These are phyloP conservation scores for Aquilaria sinensis DNA, from an alignment of 345 rosid genomes.

Conservation along the genomic window DNA sequence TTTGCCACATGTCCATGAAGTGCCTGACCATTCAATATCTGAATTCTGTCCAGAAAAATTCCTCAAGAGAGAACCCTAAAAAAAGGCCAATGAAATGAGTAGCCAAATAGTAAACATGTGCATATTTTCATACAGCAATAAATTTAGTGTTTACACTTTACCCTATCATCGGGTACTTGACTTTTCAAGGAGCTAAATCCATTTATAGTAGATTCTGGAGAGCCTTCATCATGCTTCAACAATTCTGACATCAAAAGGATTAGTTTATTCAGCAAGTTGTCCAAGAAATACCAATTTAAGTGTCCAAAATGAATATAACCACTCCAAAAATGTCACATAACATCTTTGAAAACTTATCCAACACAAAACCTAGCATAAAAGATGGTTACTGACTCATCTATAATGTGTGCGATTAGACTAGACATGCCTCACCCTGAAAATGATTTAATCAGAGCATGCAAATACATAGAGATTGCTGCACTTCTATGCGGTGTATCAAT, in stretches of 20 bases:
- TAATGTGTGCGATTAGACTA: too few relatives aligned
- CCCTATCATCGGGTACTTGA: conserved; percentile 37
- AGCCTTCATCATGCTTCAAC: conserved; percentile 43
- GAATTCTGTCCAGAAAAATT: conserved; percentile 48
- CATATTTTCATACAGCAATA: conserved; percentile 2
- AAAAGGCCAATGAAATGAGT: conserved; percentile 7
- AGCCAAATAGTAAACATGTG: conserved; percentile 5
- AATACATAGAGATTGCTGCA: too few relatives aligned
- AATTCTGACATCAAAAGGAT: conserved; percentile 39
- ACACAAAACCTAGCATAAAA: too few relatives aligned
- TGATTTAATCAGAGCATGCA: too few relatives aligned
- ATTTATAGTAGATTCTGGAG: conserved; percentile 36
- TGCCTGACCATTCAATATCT: conserved; percentile 85
- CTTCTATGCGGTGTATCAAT: too few relatives aligned
- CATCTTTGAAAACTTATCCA: too few relatives aligned
- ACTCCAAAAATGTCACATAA: too few relatives aligned
- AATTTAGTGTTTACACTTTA: conserved; percentile 21
- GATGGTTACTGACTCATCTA: too few relatives aligned
- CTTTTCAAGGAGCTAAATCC: conserved; percentile 33
- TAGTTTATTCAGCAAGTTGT: conserved; percentile 2
- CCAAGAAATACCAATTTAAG: not conserved
- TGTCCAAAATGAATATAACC: too few relatives aligned
- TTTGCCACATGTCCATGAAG: conserved; percentile 84
- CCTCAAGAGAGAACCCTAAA: conserved; percentile 48
- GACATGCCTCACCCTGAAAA: too few relatives aligned